Percentiles rank a stretch among this genome's conserved stretches.
Conservation (phyloP, 2,329 filamentous ascomycete species). For the Aspergillus vadensis region DNA sequence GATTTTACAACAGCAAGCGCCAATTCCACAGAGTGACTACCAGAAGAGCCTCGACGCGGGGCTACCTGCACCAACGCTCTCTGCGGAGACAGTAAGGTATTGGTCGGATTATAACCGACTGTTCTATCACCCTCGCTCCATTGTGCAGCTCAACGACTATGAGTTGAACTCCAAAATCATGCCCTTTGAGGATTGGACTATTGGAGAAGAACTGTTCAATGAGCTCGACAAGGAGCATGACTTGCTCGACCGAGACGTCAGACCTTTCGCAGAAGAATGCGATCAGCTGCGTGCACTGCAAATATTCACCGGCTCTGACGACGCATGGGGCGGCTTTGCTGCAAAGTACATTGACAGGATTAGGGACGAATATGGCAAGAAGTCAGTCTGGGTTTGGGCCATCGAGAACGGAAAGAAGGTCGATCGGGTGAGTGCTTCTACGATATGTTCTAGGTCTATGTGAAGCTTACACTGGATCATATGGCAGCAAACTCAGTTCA, state of each 20-base stretch:
- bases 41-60: conserved; percentile 78
- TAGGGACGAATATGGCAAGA: conserved; percentile 88
- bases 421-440: conserved; percentile 52
- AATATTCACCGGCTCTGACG: conserved; percentile 69
- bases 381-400: conserved; percentile 83
- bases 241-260: conserved; percentile 83
- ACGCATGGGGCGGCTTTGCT: conserved; percentile 80
- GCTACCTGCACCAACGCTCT: conserved; percentile 63
- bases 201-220: conserved; percentile 74
- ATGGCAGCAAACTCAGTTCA: conserved; percentile 57
- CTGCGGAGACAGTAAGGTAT: conserved; percentile 74
- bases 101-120: conserved; percentile 95
- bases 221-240: conserved; percentile 78
- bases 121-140: conserved; percentile 87
- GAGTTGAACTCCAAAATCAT: conserved; percentile 77
- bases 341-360: conserved; percentile 73
- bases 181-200: conserved; percentile 77
- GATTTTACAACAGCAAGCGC: conserved; percentile 67
- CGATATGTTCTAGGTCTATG: too few species aligned
- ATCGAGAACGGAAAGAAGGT: conserved; percentile 64
- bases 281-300: conserved; percentile 91
- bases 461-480: background rate
- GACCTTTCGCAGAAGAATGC: conserved; percentile 88
- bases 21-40: conserved; percentile 72
- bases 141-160: conserved; percentile 84